Evolutionary conservation across 73 alveolate species (phyloP), one percentile per base, ranked within the genome.

Genomic region (Tetrahymena malaccensis): DNA sequence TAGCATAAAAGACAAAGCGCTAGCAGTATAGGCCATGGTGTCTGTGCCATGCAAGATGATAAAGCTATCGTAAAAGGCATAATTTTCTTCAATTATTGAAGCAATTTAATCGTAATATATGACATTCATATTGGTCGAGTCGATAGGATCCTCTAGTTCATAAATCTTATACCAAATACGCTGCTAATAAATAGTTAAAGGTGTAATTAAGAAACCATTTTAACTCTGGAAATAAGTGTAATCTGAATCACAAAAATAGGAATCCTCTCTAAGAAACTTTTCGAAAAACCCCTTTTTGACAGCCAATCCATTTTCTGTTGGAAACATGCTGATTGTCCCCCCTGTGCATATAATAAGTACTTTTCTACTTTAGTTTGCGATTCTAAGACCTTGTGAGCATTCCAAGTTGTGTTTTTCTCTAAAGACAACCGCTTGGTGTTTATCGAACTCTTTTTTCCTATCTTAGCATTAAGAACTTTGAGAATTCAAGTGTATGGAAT

Each of bases 11-110:
- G 99, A 98, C 37, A 99, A 96, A 70, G 99, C 99, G 15, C 99
- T 97, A 34, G 99, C 99, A 13, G 99, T 99, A 97, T 98, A 99
- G 35, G 99, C 99, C 99, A 99, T 98, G 10, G 99, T 99, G 94
- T 99, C 99, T 37, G 99, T 97, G 27, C 99, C 99, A 96, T 98
- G 99, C 9, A 98, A 93, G 21, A 99, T 97, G n/a, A 98, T 98
- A 70, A 99, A 98, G 34, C 99, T 99, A 96, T 99, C 99, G 95
- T 97, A 96, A 31, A 97, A 40, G 93, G 97, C 94, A 96, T 99
- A 99, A 96, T 98, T 56, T 43, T 96, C 94, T 84, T 98, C 98
- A 70, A 99, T 96, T 37, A 97, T 95, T 35, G 96, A 96, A 8
- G 99, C 99, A 35, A 99, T 98, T 55, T 96, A 35, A 55, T 96